Base-by-base conservation (phyloP, 192 early-diverging fungal genomes). In the Endogone sp. region DNA sequence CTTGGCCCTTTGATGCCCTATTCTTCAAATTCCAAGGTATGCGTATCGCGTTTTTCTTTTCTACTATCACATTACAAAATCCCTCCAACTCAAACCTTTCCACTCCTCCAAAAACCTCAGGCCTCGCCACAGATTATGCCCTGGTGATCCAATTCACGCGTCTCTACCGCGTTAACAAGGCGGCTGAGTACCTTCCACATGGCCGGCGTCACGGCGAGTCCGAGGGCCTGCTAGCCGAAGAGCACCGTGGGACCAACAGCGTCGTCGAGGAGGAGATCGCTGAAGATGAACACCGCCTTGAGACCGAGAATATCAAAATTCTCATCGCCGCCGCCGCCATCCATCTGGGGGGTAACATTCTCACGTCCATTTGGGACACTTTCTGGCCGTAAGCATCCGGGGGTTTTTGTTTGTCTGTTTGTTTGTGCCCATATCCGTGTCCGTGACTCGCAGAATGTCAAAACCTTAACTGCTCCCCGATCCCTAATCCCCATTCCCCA, bases 11-110 rank as follows among this genome's bases (percentile, higher is more conserved):
- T 29, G 76, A 78, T 68, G 72, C 69, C 23, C n/a, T 71, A 9
- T 78, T 68, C 62, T 78, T 78, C 60, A 78, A 78, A 59, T 65
- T 56, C 23, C 72, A 74, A 63, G 76, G 76, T 68, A 62, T 61
- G 2, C 62, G 28, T n/a, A 70, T 32, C 27, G 66, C 67, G 27
- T 64, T 28, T 29, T 32, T 49, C 11, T 31, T 69, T 22, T 31
- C 44, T 49, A 11, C 37, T 49, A 49, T 49, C 37, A 49, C 37
- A 0, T 16, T 16, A 6, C 37, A 49, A 49, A 49, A 49, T 16
- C 37, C 37, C 37, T 49, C 16, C 37, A n/a, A n/a, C n/a, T n/a
- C n/a, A n/a, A n/a, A n/a, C n/a, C n/a, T n/a, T n/a, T n/a, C n/a
- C n/a, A n/a, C n/a, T n/a, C n/a, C n/a, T n/a, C n/a, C n/a, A n/a